phyloP scores from a whole-genome alignment of 2,329 filamentous ascomycete species.

The Xylaria sp. region DNA sequence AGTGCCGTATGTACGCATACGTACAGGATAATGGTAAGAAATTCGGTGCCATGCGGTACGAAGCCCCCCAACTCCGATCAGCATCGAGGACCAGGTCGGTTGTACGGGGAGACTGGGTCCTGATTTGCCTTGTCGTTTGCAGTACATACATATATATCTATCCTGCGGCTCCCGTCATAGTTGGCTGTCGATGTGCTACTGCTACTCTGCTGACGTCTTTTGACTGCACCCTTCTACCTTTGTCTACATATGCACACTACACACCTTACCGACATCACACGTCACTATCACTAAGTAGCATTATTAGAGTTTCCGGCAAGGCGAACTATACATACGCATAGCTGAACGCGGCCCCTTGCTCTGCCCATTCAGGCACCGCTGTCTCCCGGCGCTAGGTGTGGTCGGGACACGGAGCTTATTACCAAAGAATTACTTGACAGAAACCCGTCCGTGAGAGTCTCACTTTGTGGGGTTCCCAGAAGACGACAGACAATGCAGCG shows the following conservation, averaged over 20 bases:
- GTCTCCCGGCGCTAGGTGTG: slow-evolving; percentile 8
- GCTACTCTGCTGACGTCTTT: neutral
- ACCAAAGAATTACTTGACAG: slow-evolving; percentile 44
- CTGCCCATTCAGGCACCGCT: slow-evolving; percentile 13
- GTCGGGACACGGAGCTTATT: slow-evolving; percentile 33
- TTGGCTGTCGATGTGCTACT: neutral
- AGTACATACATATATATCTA: slow-evolving; percentile 19
- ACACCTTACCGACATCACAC: slow-evolving; percentile 13
- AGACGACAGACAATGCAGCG: slow-evolving; percentile 46
- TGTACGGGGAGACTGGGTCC: neutral
- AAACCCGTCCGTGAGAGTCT: slow-evolving; percentile 28
- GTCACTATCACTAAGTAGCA: slow-evolving; percentile 3
- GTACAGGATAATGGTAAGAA: neutral
- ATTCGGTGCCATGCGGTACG: neutral
- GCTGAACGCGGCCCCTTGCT: slow-evolving; percentile 13
- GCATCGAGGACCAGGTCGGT: slow-evolving; percentile 6
- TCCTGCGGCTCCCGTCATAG: slow-evolving; percentile 24
- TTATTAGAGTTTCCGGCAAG: slow-evolving; percentile 32
- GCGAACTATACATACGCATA: slow-evolving; percentile 2
- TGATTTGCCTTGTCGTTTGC: neutral
- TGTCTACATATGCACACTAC: neutral
- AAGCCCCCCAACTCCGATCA: slow-evolving; percentile 23
- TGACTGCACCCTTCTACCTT: neutral
- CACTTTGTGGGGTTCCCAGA: slow-evolving; percentile 12
- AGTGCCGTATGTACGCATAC: neutral